Base-by-base conservation (phyloP, 768 basidiomycete genomes). In the Tephrocybe rancida region DNA sequence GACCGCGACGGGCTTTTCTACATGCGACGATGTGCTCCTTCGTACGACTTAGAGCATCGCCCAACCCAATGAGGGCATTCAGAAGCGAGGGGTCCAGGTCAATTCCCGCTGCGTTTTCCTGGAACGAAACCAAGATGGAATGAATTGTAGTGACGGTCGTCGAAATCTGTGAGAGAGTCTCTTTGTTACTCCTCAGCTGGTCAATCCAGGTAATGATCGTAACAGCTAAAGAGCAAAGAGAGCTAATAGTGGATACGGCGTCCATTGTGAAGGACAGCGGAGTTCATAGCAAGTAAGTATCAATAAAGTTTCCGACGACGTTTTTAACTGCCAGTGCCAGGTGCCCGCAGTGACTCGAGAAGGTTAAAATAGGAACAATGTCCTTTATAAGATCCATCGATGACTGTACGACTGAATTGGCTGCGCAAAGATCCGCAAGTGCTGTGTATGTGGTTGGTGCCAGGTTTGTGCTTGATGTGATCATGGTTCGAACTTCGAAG, bases 141-240 rank as follows among this genome's bases (percentile, higher is more conserved):
- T 47, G 44, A 19, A 61, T 55, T 19, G 41, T 49, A 18, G 52
- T 24, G 11, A 58, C 59, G 14, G 56, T 63, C 10, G 18, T 38
- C 16, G 52, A 54, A 14, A 61, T 52, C 18, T 26, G 38, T 16
- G 44, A 24, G 6, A 63, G 29, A 13, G 57, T 48, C n/a, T 58
- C 52, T 27, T 58, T 53, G 22, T 63, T 61, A 14, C 61, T 57
- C 16, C 39, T 50, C 38, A 39, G 49, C 47, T 63, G 56, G 22
- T 63, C 60, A 30, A 59, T 32, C 61, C 61, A 63, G 1, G 37
- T 54, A 7, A 51, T 54, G 16, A 61, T 49, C 16, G 55, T 42
- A 13, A 47, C 14, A 14, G 61, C 51, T 18, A 63, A 48, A 16
- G 55, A 54, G 42, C 57, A 61, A 14, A 63, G 57, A 38, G 61